Evolutionary conservation across 805 yeast species (phyloP), one percentile per base, ranked within the genome.

Genomic region (Teunomyces gatunensis): DNA sequence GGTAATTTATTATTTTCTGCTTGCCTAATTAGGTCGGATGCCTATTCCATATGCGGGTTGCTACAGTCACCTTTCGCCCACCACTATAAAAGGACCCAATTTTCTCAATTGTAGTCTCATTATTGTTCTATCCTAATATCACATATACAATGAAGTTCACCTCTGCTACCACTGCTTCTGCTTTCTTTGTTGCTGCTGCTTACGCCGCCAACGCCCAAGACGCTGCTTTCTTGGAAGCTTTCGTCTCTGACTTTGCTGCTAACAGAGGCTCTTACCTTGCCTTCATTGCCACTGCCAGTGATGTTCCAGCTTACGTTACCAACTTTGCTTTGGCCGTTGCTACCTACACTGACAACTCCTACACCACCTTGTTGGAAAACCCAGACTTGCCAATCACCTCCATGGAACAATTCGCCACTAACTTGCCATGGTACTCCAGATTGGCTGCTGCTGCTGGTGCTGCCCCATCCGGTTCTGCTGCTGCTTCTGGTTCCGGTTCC

Each of bases 281-380:
- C 42, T 68, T 56, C 49, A 54, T 69, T 42, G 61, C 53, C 23
- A 60, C 64, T 6, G 63, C 69, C 30, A 42, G 45, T 15, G 55
- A 47, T 15, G 65, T 59, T 35, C 67, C 67, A 20, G 49, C 59
- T 2, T 64, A 52, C 11, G 58, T 73, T 40, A 55, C 73, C 7
- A 43, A 57, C 12, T 56, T 71, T 45, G 73, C 71, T 39, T 37
- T 53, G 37, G 53, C 55, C 27, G 68, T 65, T 30, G 56, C 54
- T 28, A 73, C 77, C 39, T 74, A 73, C 59, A 73, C 73, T 9
- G 76, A 74, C 55, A 67, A 71, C 44, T 61, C 74, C n/a, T 74
- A 71, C 60, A 74, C 78, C 39, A 73, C 78, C 30, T 60, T 74
- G 48, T 59, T 67, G 48, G 54, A 61, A 37, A 51, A 64, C 43